Evolutionary conservation across 2,329 filamentous ascomycete genomes (phyloP), one percentile per base, ranked within the genome.

Genomic region (Exophiala alcalophila): DNA sequence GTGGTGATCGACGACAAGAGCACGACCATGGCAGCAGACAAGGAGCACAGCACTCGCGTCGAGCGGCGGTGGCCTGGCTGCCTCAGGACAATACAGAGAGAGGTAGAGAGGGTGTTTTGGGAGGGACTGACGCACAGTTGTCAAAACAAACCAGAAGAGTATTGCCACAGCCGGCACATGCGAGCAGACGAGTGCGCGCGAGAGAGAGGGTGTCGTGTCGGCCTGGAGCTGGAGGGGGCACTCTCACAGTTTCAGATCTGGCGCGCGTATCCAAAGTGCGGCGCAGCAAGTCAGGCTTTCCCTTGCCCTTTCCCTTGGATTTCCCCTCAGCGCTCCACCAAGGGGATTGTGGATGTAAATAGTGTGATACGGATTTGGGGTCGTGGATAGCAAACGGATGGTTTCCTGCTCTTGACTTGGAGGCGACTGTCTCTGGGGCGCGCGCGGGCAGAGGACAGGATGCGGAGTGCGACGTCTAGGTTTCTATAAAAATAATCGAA

Each of bases 261-360:
- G n/a, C 27, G 49, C 49, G 49, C 49, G 49, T 52, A 48, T 52
- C 40, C 44, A 52, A 48, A 35, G 38, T 49, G 44, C 48, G 48
- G 48, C 44, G 48, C 35, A 50, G 48, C 31, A 43, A 33, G 32
- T 44, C 42, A 47, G 44, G 36, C 44, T 36, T 34, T 39, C 32
- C 28, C 31, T 23, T 15, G 38, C 23, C 28, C 27, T 23, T 9
- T 31, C 21, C 38, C 28, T n/a, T n/a, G n/a, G n/a, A n/a, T n/a
- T n/a, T n/a, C n/a, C n/a, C n/a, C n/a, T 25, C 33, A 25, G 25
- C 28, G 31, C 45, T 49, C 49, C 49, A 47, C 49, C 15, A 24
- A 23, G 33, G 47, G 37, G 31, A 43, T n/a, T n/a, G n/a, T n/a
- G n/a, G n/a, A n/a, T n/a, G n/a, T 36, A 28, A 32, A 40, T 9